Conservation (phyloP, 768 basidiomycete species). For the Pleurotus salmoneostramineus region DNA sequence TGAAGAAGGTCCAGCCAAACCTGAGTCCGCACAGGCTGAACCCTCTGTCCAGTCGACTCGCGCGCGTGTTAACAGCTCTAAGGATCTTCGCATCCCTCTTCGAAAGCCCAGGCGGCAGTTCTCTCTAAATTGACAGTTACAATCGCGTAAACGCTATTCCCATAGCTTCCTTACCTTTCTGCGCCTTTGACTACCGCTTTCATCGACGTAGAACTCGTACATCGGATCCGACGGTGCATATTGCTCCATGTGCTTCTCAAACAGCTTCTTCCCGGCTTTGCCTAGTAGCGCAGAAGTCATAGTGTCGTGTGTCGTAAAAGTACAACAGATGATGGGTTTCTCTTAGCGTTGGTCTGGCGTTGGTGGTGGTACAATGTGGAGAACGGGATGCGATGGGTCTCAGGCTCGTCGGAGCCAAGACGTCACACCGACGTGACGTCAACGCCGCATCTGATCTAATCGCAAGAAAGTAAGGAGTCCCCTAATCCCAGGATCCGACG, state of each 20-base stretch:
- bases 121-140: conserved; percentile 39
- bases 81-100: conserved; percentile 72
- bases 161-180: conserved; percentile 41
- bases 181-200: conserved; percentile 50
- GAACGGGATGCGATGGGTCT: too few species aligned
- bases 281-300: conserved; percentile 27
- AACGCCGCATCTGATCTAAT: too few species aligned
- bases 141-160: neutral
- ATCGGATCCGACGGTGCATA: conserved; percentile 73
- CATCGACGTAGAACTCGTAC: conserved; percentile 61
- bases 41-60: conserved; percentile 85
- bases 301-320: neutral
- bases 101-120: conserved; percentile 72
- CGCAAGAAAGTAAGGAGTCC: too few species aligned
- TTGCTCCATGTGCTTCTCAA: conserved; percentile 58
- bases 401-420: neutral
- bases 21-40: conserved; percentile 76
- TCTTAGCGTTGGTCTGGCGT: neutral
- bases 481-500: too few species aligned
- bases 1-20: conserved; percentile 86
- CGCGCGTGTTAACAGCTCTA: conserved; percentile 68
- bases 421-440: neutral
- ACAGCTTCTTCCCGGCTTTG: conserved; percentile 55
- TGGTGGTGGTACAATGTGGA: too few species aligned
- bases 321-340: neutral